Evolutionary conservation across 208 protist species (phyloP).

Genomic region (Trypanosoma melophagium): DNA sequence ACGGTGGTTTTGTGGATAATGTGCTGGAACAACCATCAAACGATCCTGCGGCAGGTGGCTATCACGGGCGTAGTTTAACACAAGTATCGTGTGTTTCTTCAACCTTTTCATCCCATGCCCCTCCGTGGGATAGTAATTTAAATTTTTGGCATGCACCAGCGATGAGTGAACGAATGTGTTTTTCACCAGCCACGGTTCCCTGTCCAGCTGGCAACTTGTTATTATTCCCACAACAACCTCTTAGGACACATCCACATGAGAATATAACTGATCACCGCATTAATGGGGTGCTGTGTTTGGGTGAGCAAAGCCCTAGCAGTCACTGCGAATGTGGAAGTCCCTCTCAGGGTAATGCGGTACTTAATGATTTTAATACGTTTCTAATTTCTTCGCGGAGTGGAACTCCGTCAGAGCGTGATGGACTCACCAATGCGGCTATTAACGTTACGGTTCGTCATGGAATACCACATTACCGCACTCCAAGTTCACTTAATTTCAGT

Average conservation of each 20-base stretch:
- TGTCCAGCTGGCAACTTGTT: too few relatives aligned
- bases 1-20: background rate
- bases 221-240: background rate
- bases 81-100: background rate
- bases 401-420: background rate
- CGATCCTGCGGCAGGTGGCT: background rate
- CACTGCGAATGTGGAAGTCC: background rate
- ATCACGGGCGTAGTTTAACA: background rate
- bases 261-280: background rate
- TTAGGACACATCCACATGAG: background rate
- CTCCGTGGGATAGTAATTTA: background rate
- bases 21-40: background rate
- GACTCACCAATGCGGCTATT: background rate
- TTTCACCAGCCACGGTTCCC: too few relatives aligned
- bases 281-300: background rate
- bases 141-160: too few relatives aligned
- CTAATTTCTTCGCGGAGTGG: background rate
- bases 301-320: background rate
- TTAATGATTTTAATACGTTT: background rate
- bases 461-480: conserved; percentile 9
- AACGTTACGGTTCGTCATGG: conserved; percentile 20
- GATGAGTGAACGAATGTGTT: too few relatives aligned
- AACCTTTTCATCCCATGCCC: background rate
- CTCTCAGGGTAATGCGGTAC: background rate
- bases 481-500: conserved; percentile 16